Evolutionary conservation across 345 rosid species (phyloP), one percentile per base, ranked within the genome.

Genomic region (Boechera stricta): DNA sequence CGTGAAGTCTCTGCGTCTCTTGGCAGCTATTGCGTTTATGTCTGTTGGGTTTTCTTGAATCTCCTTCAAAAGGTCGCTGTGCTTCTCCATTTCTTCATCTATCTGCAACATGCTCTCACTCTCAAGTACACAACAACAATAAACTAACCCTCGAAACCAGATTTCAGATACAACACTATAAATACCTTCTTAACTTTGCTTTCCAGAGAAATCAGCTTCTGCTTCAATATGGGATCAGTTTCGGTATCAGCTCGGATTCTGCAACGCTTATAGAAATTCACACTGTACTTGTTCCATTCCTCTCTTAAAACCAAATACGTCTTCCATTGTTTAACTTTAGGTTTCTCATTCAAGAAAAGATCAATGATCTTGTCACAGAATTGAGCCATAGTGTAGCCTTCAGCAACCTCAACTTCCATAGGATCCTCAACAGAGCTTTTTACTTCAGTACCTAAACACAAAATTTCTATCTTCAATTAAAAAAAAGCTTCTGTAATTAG

Each of bases 21-120:
- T 83, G 9, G 98, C 85, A 64, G 89, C 95, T 11, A 92, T 79
- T 35, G 91, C 92, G 80, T 84, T 88, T 44, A 92, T 60, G 75
- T 94, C 98, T 4, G 91, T 90, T 1, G 98, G 97, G 72, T 69
- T 84, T 52, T 88, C 98, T 78, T 85, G 91, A 65, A 92, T 84
- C 86, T 89, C 92, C 85, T 84, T 92, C 16, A 90, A 89, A 72
- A 94, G 91, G 51, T 85, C 85, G 82, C 68, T 44, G 75, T 94
- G 96, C 75, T 76, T 82, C 77, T 88, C 97, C 98, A 94, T 94
- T 61, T 92, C 96, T 63, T 92, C 89, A 82, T 94, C 97, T 78
- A 94, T 88, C 98, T 94, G 89, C 87, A 86, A 86, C 56, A 79
- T 7, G 8, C n/a, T 28, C 82, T 83, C 71, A 82, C 64, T 77